phyloP scores from a whole-genome alignment of 225 moss, liverwort and hornwort genomes.

The Polytrichum formosum region DNA sequence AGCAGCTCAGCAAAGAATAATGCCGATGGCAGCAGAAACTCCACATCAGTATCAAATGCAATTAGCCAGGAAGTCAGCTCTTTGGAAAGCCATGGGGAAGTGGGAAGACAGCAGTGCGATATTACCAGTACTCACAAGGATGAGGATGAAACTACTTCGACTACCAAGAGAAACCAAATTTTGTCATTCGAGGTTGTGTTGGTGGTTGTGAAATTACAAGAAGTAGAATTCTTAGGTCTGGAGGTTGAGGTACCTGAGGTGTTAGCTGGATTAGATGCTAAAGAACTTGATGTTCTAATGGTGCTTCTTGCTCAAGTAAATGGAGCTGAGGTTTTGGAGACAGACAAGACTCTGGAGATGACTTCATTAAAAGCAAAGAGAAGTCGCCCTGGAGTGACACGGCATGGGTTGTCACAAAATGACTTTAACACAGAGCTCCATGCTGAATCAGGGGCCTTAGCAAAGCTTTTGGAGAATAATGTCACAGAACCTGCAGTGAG shows the following conservation, averaged over 20 bases:
- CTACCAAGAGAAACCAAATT: conserved; percentile 36
- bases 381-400: conserved; percentile 27
- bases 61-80: background rate
- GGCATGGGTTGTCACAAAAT: conserved; percentile 22
- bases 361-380: conserved; percentile 35
- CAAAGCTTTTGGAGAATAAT: conserved; percentile 1
- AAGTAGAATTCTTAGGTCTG: conserved; percentile 52
- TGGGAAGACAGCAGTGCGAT: conserved; percentile 18
- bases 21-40: conserved; percentile 14
- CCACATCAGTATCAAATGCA: background rate
- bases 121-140: conserved; percentile 16
- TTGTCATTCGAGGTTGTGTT: conserved; percentile 63
- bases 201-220: conserved; percentile 49
- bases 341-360: conserved; percentile 37
- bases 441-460: conserved; percentile 16
- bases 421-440: conserved; percentile 29
- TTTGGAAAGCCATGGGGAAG: conserved; percentile 8
- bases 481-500: conserved; percentile 5
- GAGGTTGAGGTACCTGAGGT: conserved; percentile 79
- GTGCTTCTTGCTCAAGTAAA: conserved; percentile 66
- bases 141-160: conserved; percentile 14
- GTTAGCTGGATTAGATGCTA: conserved; percentile 64
- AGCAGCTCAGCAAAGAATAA: conserved; percentile 21
- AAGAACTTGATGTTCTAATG: conserved; percentile 66
- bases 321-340: conserved; percentile 56